phyloP scores from a whole-genome alignment of 2,329 filamentous ascomycete genomes.

The Colletotrichum navitas region DNA sequence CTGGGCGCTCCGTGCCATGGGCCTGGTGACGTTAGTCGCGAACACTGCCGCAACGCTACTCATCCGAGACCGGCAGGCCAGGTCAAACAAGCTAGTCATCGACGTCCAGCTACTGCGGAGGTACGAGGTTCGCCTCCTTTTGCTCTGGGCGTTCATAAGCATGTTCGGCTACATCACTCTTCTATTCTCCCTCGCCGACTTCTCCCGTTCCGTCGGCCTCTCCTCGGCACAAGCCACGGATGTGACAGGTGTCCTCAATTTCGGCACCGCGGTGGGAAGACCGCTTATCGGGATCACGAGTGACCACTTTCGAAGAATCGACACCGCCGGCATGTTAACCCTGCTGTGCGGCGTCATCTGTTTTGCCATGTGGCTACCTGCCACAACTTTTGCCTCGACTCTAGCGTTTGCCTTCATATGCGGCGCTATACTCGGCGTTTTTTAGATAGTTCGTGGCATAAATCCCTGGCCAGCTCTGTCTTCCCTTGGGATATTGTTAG shows the following conservation, averaged over 20 bases:
- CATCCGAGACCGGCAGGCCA: slow-evolving; percentile 35
- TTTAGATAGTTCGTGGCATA: background rate
- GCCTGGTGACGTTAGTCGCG: slow-evolving; percentile 48
- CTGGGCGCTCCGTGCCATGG: slow-evolving; percentile 56
- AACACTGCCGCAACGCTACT: slow-evolving; percentile 51
- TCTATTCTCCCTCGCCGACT: background rate
- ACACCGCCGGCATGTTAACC: background rate
- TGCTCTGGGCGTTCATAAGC: background rate
- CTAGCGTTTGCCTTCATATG: background rate
- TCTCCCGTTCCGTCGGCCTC: background rate
- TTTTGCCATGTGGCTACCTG: background rate
- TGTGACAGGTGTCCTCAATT: background rate
- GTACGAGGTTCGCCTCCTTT: background rate
- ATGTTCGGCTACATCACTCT: background rate
- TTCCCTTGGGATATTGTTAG: background rate
- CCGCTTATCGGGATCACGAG: background rate
- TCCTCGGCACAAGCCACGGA: background rate
- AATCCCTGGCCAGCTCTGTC: background rate
- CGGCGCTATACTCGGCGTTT: background rate
- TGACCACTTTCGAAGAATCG: background rate
- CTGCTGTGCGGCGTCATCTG: background rate
- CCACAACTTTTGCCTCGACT: background rate
- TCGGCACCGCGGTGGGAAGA: background rate
- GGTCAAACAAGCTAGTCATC: background rate
- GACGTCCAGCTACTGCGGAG: background rate